Percentiles rank a stretch among this genome's conserved stretches.
phyloP scores from a whole-genome alignment of 371 early-diverging fungal species.

The Mortierella sp. region DNA sequence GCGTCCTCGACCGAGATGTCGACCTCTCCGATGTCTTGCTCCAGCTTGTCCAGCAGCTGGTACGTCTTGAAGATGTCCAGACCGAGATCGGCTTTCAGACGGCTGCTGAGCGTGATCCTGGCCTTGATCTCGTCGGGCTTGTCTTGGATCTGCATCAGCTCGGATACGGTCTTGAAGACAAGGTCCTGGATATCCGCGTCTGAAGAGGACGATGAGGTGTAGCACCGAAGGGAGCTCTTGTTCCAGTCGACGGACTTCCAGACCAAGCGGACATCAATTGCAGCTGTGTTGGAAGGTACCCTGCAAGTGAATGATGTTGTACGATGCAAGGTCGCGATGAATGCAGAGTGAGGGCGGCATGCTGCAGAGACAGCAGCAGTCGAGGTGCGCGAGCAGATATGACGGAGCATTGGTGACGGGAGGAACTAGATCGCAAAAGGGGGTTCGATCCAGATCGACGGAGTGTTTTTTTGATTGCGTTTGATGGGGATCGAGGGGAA shows the following conservation, averaged over 20 bases:
- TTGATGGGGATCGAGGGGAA: no score
- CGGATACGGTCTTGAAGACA: conserved; percentile 15
- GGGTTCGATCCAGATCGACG: not conserved
- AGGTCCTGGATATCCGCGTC: conserved; percentile 13
- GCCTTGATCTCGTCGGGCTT: conserved; percentile 4
- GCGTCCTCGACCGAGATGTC: conserved; percentile 26
- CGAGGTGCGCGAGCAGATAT: not conserved
- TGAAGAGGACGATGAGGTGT: not conserved
- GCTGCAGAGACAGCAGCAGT: not conserved
- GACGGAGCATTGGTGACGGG: not conserved
- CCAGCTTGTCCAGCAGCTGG: conserved; percentile 28
- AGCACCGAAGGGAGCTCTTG: not conserved
- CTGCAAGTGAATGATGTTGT: no score
- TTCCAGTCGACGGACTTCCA: no score
- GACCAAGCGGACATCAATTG: no score
- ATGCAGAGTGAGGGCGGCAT: no score
- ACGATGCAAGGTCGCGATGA: no score
- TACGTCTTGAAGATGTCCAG: conserved; percentile 40
- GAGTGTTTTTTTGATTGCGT: no score
- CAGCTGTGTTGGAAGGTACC: no score
- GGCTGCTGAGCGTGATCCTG: conserved; percentile 8
- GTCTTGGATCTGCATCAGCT: conserved; percentile 22
- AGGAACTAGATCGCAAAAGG: not conserved
- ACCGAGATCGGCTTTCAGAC: conserved; percentile 21
- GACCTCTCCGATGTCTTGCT: conserved; percentile 10